Percentiles rank a stretch among this genome's conserved stretches.
Evolutionary conservation across 441 rosid species (phyloP).

Genomic region (Pelargonium myrrhifolium): DNA sequence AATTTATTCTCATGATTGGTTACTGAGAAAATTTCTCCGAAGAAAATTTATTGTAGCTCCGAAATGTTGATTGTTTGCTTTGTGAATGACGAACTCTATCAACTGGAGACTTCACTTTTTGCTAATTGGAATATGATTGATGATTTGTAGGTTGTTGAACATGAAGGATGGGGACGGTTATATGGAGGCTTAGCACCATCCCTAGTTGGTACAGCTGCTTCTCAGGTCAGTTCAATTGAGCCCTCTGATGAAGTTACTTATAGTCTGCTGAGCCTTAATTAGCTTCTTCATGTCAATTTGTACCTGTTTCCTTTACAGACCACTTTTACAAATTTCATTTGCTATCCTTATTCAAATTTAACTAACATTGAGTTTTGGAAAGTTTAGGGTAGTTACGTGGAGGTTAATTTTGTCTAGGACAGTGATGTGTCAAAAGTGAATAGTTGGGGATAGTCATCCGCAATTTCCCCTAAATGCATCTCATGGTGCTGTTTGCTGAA

Average conservation of each 20-base stretch:
- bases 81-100: neutral
- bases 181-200: constrained; percentile 84
- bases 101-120: neutral
- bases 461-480: too few species aligned
- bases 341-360: too few species aligned
- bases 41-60: neutral
- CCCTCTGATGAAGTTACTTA: neutral
- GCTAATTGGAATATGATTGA: neutral
- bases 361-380: too few species aligned
- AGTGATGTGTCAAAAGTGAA: too few species aligned
- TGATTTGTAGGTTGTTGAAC: constrained; percentile 58
- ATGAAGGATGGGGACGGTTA: constrained; percentile 85
- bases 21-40: neutral
- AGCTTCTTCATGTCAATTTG: neutral
- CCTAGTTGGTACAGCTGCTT: constrained; percentile 75
- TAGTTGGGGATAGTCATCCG: too few species aligned
- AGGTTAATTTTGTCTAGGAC: too few species aligned
- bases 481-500: too few species aligned
- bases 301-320: neutral
- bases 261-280: neutral
- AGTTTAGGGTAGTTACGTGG: too few species aligned
- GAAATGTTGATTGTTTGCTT: neutral
- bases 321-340: too few species aligned
- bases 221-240: constrained; percentile 52
- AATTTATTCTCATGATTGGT: neutral